Base-by-base conservation (phyloP, 257 asterid genomes). In the Handroanthus guayacan region DNA sequence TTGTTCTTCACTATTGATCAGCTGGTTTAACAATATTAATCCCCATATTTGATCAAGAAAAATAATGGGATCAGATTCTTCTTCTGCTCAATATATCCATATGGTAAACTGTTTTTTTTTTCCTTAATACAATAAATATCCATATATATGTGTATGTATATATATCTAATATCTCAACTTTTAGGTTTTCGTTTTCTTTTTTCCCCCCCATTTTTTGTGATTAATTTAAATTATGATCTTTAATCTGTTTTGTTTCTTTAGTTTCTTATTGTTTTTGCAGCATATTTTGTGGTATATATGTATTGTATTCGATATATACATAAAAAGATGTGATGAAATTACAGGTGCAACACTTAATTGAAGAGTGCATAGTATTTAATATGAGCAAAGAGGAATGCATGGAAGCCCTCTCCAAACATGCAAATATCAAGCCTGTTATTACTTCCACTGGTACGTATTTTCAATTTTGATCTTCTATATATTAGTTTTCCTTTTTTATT, bases 311-410 rank as follows among this genome's bases (percentile, higher is more conserved):
- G 31, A 25, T 25, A 25, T 25, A 25, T 25, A 25, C 31, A 25
- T 25, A 25, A 25, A 25, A 25, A 25, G 31, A 25, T n/a, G 18
- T n/a, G 13, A 51, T 51, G 14, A 3, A 18, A 51, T 3, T 65
- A 38, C 72, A 78, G 82, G 77, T 78, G 0, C 82, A 78, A 31
- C 82, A 78, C 68, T 38, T 78, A 64, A 89, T 89, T 61, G 95
- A 89, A 78, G 85, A 86, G 83, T 89, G 95, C 75, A 63, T 89
- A 78, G 75, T 84, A 57, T 89, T 81, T 81, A 78, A 87, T 51
- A 87, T 89, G 95, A 85, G 85, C 71, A 87, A 86, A 87, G 95
- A 86, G 57, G 95, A 89, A 75, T 89, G 94, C 87, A 82, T 87
- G 81, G 89, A 87, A 75, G 89, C 92, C 64, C 89, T 89, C 38